Conservation (phyloP, 1,284 basidiomycete genomes). For the Cystobasidium sp. region DNA sequence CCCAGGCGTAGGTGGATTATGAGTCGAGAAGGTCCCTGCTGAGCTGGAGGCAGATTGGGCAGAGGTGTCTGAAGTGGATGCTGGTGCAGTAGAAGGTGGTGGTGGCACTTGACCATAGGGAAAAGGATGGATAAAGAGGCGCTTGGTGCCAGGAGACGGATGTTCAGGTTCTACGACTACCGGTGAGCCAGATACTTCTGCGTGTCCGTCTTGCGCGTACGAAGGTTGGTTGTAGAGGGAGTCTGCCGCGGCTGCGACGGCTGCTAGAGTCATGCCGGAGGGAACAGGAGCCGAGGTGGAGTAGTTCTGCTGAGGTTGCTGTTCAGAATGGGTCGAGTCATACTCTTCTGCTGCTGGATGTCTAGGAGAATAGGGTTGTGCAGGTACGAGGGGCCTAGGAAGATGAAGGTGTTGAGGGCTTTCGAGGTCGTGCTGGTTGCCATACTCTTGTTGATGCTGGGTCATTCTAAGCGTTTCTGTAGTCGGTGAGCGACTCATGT, state of each 20-base stretch:
- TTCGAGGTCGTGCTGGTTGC: not conserved
- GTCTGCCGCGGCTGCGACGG: not conserved
- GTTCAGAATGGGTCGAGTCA: not conserved
- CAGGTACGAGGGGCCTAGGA: not conserved
- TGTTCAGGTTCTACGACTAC: not conserved
- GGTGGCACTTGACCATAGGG: not conserved
- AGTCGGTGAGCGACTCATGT: not conserved
- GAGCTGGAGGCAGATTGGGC: conserved; percentile 5
- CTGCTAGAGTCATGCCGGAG: conserved; percentile 1
- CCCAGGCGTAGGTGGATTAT: conserved; percentile 32
- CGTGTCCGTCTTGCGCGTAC: not conserved
- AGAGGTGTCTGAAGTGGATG: not conserved
- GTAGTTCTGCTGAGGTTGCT: not conserved
- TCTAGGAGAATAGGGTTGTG: not conserved
- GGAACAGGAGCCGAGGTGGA: not conserved
- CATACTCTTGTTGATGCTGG: not conserved
- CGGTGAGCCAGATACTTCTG: not conserved
- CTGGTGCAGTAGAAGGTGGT: conserved; percentile 9
- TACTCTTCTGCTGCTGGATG: not conserved
- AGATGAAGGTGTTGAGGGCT: not conserved
- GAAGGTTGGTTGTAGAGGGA: not conserved
- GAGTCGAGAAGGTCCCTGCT: conserved; percentile 23
- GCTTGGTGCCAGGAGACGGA: not conserved
- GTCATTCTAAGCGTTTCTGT: not conserved
- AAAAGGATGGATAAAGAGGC: conserved; percentile 20